phyloP scores from a whole-genome alignment of 2,329 filamentous ascomycete species.

The Fusarium albidum region DNA sequence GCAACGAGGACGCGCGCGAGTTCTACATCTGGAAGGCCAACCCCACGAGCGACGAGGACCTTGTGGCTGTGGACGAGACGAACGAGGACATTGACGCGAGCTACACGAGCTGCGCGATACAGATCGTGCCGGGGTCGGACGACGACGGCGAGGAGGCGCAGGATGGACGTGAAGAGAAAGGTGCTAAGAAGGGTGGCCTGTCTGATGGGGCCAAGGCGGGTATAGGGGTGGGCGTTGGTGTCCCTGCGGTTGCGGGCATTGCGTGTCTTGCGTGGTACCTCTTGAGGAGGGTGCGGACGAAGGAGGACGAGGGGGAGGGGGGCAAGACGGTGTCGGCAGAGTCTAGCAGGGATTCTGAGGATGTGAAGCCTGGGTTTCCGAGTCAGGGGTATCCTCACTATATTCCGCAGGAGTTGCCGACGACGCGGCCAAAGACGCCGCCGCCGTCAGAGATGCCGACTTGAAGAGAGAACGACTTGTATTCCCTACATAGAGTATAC shows the following conservation, averaged over 20 bases:
- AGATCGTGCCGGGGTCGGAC: not conserved
- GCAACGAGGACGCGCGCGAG: constrained; percentile 14
- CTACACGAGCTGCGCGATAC: not conserved
- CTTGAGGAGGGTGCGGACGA: too few species aligned
- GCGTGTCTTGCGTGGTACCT: too few species aligned
- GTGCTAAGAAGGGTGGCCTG: too few species aligned
- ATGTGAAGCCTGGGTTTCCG: not conserved
- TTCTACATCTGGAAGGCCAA: constrained; percentile 28
- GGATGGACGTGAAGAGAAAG: not conserved
- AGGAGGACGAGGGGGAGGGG: too few species aligned
- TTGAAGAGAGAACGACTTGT: too few species aligned
- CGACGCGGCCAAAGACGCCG: not conserved
- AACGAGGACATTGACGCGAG: not conserved
- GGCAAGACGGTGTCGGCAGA: too few species aligned
- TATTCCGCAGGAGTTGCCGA: not conserved
- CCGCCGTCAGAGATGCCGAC: not conserved
- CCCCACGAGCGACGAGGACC: constrained; percentile 9
- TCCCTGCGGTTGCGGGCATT: too few species aligned
- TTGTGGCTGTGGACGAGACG: constrained; percentile 11
- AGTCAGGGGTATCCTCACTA: not conserved
- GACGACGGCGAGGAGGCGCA: not conserved
- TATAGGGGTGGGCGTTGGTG: too few species aligned
- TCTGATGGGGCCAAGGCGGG: too few species aligned
- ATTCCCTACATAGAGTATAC: too few species aligned
- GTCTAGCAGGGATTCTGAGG: too few species aligned